Evolutionary conservation across 2,329 filamentous ascomycete species (phyloP), one percentile per base, ranked within the genome.

Genomic region (Orbilia brochopaga): DNA sequence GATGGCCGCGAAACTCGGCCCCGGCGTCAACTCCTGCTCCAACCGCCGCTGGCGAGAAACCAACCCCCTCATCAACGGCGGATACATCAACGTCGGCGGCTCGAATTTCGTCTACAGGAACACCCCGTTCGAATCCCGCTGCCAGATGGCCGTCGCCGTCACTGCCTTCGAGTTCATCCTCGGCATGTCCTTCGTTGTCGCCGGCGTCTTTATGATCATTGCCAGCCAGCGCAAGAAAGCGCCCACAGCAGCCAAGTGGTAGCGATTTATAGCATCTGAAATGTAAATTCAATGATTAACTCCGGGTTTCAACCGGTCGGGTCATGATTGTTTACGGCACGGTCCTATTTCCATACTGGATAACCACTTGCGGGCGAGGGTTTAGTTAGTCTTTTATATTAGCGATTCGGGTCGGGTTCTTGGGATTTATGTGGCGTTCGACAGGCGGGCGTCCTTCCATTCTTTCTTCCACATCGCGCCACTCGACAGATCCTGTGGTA

Each of bases 81-180:
- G 67, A 1, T 72, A 65, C 42, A 44, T 72, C 21, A 42, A 56
- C n/a, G 60, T 72, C 42, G 50, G 50, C 23, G 60, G 67, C 11
- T 42, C 54, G 10, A 65, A 65, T 40, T 72, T 60, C 37, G 67
- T 72, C 8, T 72, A 65, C 30, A 48, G 32, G 15, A 48, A 65
- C 23, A 65, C 60, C 1, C 67, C 67, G 7, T 72, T 72, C 32
- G 46, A 65, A 27, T 60, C 60, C 6, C 67, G 67, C n/a, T 72
- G 67, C 24, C 60, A 72, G 19, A 72, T 72, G 67, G 60, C 67
- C 2, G 56, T 72, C 42, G 54, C 67, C 15, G 46, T 72, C n/a
- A 72, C 67, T n/a, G 19, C 50, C 17, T 65, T 65, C 27, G 67
- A 72, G 32, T 72, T 72, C 19, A 17, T 72, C 13, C 19, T 61